Base-by-base conservation (phyloP, 2,329 filamentous ascomycete species). In the Pseudocercospora vitis region DNA sequence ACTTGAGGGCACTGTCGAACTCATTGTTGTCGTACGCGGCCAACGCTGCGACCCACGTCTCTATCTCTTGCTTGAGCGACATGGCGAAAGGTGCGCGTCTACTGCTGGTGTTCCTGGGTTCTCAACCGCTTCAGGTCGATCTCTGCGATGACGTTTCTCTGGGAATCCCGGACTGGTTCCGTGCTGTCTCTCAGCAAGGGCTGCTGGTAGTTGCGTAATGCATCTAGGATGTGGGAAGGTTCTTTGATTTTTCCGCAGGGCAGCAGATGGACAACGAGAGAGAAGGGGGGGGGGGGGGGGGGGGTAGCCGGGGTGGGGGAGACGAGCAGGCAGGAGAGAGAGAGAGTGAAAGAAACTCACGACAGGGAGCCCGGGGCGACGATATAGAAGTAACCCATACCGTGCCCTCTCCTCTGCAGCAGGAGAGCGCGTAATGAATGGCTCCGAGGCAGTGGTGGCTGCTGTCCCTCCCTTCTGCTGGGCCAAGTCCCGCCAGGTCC, bases 1-100 rank as follows among this genome's bases (percentile, higher is more conserved):
- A 83, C 64, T 80, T 82, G 59, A 97, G 76, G 23, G 94, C 85
- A 62, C 92, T 88, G 68, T 97, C 92, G 74, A 95, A 97, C 69
- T 99, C 90, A 75, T 96, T 95, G 76, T 92, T 94, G 76, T 99
- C 94, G 77, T 99, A 99, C 70, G 87, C 86, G 65, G 79, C 85
- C 51, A 99, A 84, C 73, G 94, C 94, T 71, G 86, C 80, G 63
- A 97, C 94, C 94, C 94, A 99, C 46, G 90, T 95, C 77, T 97
- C 92, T 74, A 99, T 99, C 87, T 99, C 94, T 91, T 78, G 75
- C 70, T 77, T 77, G 60, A 78, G 73, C 67, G 76, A 78, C 76
- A 78, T 77, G 65, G 66, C 60, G 54, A 24, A 42, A 12, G n/a
- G 24, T 42, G 37, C 37, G 45, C 46, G 35, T 28, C 31, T 40